Conservation (phyloP, 2,329 filamentous ascomycete genomes). For the Ophiostoma montium region DNA sequence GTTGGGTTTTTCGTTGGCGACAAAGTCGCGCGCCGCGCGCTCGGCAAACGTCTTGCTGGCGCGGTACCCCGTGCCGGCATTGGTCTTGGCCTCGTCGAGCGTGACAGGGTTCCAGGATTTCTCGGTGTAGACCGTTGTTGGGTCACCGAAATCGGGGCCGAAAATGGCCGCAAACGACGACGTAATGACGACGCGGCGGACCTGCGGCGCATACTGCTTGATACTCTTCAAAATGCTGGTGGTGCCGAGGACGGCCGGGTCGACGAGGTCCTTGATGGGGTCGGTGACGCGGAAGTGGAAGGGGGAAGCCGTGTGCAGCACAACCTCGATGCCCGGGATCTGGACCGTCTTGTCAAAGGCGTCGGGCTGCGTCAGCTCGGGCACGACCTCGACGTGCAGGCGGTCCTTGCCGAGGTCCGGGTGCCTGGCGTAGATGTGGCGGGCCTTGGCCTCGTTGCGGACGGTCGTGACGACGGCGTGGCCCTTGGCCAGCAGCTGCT, state of each 20-base stretch:
- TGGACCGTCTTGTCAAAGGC: slow-evolving; percentile 56
- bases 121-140: slow-evolving; percentile 26
- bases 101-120: slow-evolving; percentile 35
- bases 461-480: slow-evolving; percentile 43
- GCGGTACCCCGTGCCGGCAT: slow-evolving; percentile 29
- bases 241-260: slow-evolving; percentile 43
- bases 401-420: slow-evolving; percentile 26
- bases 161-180: slow-evolving; percentile 42
- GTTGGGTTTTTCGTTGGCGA: slow-evolving; percentile 26
- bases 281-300: slow-evolving; percentile 41
- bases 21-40: slow-evolving; percentile 37
- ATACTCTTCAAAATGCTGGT: slow-evolving; percentile 61
- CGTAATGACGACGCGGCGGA: slow-evolving; percentile 57
- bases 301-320: slow-evolving; percentile 47
- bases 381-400: slow-evolving; percentile 47
- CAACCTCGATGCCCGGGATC: slow-evolving; percentile 35
- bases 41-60: slow-evolving; percentile 41
- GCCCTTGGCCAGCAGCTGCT: slow-evolving; percentile 35
- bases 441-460: slow-evolving; percentile 38
- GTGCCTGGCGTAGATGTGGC: slow-evolving; percentile 35
- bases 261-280: slow-evolving; percentile 37
- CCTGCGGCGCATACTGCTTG: slow-evolving; percentile 38
- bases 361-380: slow-evolving; percentile 58
- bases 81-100: slow-evolving; percentile 24
- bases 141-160: slow-evolving; percentile 23